Evolutionary conservation across 495 filamentous ascomycete species (phyloP).

Genomic region (Parmelia sp.): DNA sequence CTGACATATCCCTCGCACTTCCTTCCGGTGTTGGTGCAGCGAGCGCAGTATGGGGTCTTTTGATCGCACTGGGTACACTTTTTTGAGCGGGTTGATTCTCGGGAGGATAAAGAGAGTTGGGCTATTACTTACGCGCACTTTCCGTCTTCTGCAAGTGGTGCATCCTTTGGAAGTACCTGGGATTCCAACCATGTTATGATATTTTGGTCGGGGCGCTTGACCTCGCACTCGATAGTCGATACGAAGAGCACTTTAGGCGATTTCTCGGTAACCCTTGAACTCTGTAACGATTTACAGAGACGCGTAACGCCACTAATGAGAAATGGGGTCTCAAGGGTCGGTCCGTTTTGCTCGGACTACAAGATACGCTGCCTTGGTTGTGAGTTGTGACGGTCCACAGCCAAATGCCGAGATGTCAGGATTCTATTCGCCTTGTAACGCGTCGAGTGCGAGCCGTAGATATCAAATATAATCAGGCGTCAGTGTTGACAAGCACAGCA

Average conservation of each 20-base stretch:
- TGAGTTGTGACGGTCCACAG: no score
- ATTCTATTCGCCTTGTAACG: no score
- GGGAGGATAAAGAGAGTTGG: background rate
- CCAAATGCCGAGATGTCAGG: no score
- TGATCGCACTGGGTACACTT: background rate
- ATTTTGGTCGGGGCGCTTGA: background rate
- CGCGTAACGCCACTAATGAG: background rate
- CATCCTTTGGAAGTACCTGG: conserved; percentile 5
- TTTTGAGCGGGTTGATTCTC: background rate
- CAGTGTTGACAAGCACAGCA: background rate
- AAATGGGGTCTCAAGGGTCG: background rate
- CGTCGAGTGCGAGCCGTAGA: background rate
- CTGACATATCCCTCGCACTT: background rate
- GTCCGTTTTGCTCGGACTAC: background rate
- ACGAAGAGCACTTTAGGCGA: background rate
- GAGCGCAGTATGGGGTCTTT: background rate
- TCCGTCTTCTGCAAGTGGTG: conserved; percentile 1
- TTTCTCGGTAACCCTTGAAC: no score
- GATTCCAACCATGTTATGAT: background rate
- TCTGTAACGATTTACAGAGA: no score
- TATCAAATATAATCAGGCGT: no score
- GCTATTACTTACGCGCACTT: background rate
- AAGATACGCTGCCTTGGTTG: no score
- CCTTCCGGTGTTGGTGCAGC: background rate
- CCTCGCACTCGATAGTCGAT: background rate